Evolutionary conservation across 768 basidiomycete genomes (phyloP), one percentile per base, ranked within the genome.

Genomic region (Leucocoprinus sp.): DNA sequence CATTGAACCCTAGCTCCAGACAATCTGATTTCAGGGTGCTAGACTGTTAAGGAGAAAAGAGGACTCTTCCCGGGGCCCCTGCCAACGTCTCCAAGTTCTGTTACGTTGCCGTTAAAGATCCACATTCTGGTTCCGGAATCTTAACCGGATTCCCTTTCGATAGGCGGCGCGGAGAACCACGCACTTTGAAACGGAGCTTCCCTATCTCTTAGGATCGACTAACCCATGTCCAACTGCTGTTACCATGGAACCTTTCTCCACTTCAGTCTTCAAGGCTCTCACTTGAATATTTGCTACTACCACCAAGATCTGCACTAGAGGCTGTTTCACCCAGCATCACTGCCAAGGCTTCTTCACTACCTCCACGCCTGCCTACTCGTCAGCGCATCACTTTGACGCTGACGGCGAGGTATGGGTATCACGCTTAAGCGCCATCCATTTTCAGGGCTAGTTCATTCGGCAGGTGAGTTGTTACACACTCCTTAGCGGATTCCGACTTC

Each of bases 401-500:
- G 72, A 80, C 74, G 78, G 82, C 69, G 78, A 80, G 77, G 81
- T 84, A 77, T 84, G 78, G 82, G 82, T 82, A 78, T 75, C 74
- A 81, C 76, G 73, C 80, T 83, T 82, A 74, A 84, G 82, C 80
- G 80, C 82, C 82, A 84, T 84, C 82, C 80, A 83, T 84, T 84
- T 84, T 84, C 78, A 83, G 80, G 82, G 82, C 81, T 81, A 83
- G 81, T 83, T 82, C 75, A 80, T 85, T 84, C 80, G 78, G 82
- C 82, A 82, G 82, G 80, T 84, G 80, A 84, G 80, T 83, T 82
- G 80, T 82, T 81, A 81, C 80, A 82, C 80, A 82, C 78, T 82
- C 79, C 80, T 82, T 82, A 82, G 80, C 77, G 77, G 81, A 66
- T 82, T 82, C 76, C 74, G 77, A 82, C 81, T 82, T 83, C 80